These are phyloP conservation scores for Globisporangium recalcitrans DNA, from an alignment of 352 stramenopile species.

Conservation along the genomic window DNA sequence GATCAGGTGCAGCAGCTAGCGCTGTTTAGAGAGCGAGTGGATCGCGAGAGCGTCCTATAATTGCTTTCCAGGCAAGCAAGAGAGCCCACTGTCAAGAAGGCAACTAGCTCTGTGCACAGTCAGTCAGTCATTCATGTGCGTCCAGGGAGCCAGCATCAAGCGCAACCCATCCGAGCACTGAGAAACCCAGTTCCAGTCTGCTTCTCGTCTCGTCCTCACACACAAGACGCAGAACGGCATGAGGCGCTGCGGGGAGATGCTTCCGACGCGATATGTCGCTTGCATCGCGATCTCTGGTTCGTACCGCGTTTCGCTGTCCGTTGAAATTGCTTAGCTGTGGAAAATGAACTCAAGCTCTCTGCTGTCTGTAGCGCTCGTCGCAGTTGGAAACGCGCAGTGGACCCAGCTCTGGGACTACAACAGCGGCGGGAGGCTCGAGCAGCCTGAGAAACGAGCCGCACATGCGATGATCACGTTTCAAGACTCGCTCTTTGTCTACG, in stretches of 20 bases:
- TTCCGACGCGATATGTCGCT: neutral
- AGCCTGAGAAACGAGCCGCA: slow-evolving; percentile 45
- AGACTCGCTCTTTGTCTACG: slow-evolving; percentile 59
- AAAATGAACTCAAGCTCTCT: neutral
- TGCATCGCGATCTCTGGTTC: neutral
- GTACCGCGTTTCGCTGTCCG: too few relatives aligned
- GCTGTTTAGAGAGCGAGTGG: neutral
- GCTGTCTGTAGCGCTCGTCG: slow-evolving; percentile 1
- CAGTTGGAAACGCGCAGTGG: slow-evolving; percentile 32
- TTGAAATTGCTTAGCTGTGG: neutral
- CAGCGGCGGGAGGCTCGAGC: slow-evolving; percentile 9
- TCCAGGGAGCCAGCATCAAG: neutral
- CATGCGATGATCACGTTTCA: slow-evolving; percentile 43
- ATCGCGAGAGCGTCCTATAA: neutral
- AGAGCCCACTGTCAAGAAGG: too few relatives aligned
- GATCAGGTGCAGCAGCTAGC: neutral
- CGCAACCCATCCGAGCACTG: neutral
- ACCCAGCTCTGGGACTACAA: slow-evolving; percentile 40
- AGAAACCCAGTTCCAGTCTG: neutral
- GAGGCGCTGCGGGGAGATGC: neutral
- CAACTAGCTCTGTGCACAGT: too few relatives aligned
- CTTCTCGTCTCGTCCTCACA: neutral
- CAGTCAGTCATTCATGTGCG: slow-evolving; percentile 2
- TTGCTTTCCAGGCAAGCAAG: neutral
- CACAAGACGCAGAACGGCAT: neutral